Conservation (phyloP, 192 early-diverging fungal species). For the Backusella australiensis region DNA sequence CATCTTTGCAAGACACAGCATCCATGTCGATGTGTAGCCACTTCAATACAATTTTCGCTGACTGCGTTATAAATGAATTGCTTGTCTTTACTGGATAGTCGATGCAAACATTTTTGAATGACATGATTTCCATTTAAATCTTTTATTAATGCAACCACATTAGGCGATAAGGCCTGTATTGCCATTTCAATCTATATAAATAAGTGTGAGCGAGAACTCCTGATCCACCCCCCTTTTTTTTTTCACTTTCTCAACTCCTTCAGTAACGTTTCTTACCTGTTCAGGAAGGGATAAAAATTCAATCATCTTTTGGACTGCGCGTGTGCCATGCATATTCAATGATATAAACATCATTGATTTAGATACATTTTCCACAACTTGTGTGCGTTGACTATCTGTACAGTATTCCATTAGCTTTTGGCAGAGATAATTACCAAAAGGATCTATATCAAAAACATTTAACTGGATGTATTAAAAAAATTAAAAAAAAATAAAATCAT, state of each 20-base stretch:
- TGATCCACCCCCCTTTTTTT: neutral
- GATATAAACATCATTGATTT: conserved; percentile 76
- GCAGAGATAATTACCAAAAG: conserved; percentile 91
- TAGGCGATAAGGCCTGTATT: conserved; percentile 61
- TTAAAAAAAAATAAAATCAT: neutral
- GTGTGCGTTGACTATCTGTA: conserved; percentile 68
- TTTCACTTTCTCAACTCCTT: neutral
- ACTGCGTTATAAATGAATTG: conserved; percentile 89
- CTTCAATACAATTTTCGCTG: conserved; percentile 70
- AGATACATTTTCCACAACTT: conserved; percentile 68
- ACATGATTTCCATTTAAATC: conserved; percentile 93
- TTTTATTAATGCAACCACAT: conserved; percentile 79
- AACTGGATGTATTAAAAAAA: neutral
- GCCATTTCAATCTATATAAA: conserved; percentile 55
- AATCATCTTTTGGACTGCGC: conserved; percentile 89
- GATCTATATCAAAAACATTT: conserved; percentile 47
- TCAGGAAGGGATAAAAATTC: conserved; percentile 67
- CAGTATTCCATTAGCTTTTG: conserved; percentile 85
- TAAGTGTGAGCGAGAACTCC: neutral
- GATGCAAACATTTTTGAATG: conserved; percentile 86
- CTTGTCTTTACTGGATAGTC: conserved; percentile 69
- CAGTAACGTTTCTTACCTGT: conserved; percentile 37
- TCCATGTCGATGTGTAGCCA: conserved; percentile 86
- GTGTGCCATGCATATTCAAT: conserved; percentile 90
- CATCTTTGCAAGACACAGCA: conserved; percentile 91